Evolutionary conservation across 176 grass and related monocot species (phyloP).

Genomic region (Musa schizocarpa): DNA sequence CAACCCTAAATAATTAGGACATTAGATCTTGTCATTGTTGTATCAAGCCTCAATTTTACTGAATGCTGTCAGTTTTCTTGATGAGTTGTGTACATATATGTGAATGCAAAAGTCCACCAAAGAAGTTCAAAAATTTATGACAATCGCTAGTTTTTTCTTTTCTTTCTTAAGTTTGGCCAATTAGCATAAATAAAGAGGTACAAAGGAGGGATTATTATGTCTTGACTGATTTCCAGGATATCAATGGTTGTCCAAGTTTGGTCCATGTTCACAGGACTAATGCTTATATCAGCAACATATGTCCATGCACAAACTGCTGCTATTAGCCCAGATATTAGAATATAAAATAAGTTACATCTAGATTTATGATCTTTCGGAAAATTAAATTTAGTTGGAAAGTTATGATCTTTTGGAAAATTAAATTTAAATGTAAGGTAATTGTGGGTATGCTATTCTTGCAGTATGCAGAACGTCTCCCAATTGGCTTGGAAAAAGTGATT

Average conservation of each 20-base stretch:
- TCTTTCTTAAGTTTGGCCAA: neutral
- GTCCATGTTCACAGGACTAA: neutral
- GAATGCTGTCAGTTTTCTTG: too few species aligned
- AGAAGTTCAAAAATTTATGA: neutral
- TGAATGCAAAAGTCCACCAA: neutral
- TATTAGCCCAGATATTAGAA: neutral
- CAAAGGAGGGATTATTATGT: neutral
- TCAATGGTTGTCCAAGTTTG: neutral
- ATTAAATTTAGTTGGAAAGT: neutral
- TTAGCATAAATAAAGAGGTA: neutral
- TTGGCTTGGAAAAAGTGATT: conserved; percentile 92
- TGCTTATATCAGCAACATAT: neutral
- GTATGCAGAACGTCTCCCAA: conserved; percentile 93
- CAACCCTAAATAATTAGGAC: too few species aligned
- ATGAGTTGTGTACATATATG: too few species aligned
- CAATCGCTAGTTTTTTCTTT: neutral
- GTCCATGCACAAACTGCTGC: too few species aligned
- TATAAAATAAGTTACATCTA: neutral
- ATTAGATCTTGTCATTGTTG: too few species aligned
- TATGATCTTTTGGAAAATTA: neutral
- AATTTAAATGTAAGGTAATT: neutral
- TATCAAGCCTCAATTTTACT: too few species aligned
- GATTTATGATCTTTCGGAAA: neutral
- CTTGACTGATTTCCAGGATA: neutral
- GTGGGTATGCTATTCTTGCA: conserved; percentile 16